phyloP scores from a whole-genome alignment of 2,329 filamentous ascomycete species.

The Sphaerulina vaccinii region DNA sequence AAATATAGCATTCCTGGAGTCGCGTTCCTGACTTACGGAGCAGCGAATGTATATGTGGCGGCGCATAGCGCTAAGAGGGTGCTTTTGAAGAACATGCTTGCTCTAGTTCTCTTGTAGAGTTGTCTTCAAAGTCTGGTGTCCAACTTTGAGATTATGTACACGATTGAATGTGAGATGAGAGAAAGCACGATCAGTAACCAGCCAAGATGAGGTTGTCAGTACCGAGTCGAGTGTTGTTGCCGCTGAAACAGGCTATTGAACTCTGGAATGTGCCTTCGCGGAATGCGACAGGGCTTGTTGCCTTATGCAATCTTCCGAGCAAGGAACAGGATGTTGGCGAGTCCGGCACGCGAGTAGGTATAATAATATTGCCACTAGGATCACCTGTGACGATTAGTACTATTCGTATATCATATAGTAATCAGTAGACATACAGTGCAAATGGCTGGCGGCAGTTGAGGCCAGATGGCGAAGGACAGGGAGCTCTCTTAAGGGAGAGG shows the following conservation, averaged over 20 bases:
- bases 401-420: not conserved
- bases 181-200: not conserved
- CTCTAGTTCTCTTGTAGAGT: slow-evolving; percentile 2
- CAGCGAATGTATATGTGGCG: slow-evolving; percentile 25
- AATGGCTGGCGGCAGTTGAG: too few species aligned
- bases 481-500: not conserved
- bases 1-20: not conserved
- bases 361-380: slow-evolving; percentile 6
- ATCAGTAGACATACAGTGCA: too few species aligned
- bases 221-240: slow-evolving; percentile 13
- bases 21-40: slow-evolving; percentile 26
- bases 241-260: slow-evolving; percentile 17
- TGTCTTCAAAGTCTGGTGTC: not conserved
- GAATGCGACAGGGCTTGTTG: slow-evolving; percentile 12
- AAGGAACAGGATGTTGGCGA: slow-evolving; percentile 9
- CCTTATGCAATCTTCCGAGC: slow-evolving; percentile 16
- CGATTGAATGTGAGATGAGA: not conserved
- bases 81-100: slow-evolving; percentile 30
- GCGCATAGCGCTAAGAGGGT: slow-evolving; percentile 31
- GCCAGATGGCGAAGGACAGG: too few species aligned
- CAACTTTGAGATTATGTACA: not conserved
- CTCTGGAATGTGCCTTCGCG: slow-evolving; percentile 14
- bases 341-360: slow-evolving; percentile 2
- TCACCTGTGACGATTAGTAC: not conserved
- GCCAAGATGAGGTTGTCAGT: slow-evolving; percentile 6